Base-by-base conservation (phyloP, 176 grass and related monocot species). In the Thinopyrum elongatum region DNA sequence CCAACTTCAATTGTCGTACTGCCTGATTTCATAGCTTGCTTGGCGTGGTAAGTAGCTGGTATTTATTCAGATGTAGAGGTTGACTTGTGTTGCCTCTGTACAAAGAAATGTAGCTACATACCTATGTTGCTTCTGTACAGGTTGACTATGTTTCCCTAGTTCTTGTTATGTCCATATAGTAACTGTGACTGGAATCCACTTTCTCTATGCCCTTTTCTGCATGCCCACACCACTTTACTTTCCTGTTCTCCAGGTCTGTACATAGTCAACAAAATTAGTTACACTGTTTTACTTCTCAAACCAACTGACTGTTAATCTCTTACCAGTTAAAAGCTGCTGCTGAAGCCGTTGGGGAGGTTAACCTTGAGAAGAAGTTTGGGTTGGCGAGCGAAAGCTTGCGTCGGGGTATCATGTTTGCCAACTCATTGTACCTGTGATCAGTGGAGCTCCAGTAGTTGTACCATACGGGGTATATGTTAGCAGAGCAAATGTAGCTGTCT, bases 371-470 rank as follows among this genome's bases (percentile, higher is more conserved):
- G 25, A 98, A 95, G 74, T 95, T 98, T 84, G 84, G 74, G 80
- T 84, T 62, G 21, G 92, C 89, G 19, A 95, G 93, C 53, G 91
- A 95, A 10, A 94, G 91, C 74, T 88, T 98, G 29, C 86, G 91
- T 38, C 79, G 96, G 84, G 96, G 96, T 39, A 98, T 98, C 77
- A 98, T 98, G 96, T 95, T 98, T 76, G 90, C 96, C 38, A 98
- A 95, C 70, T 98, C 96, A 3, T 87, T 98, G 38, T 98, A 98
- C 85, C 86, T 95, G 90, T 95, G 76, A 94, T 81, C 53, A 34
- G 28, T 23, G 76, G 31, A 64, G 26, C 21, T 75, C 11, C 63
- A 86, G 14, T 22, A 47, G 19, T 33, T 83, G 73, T 86, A 34
- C 21, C 35, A 41, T 67, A 53, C 2, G 5, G 49, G 16, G 49